Percentiles rank a stretch among this genome's conserved stretches.
phyloP scores from a whole-genome alignment of 257 asterid genomes.

The Paulownia fortunei region DNA sequence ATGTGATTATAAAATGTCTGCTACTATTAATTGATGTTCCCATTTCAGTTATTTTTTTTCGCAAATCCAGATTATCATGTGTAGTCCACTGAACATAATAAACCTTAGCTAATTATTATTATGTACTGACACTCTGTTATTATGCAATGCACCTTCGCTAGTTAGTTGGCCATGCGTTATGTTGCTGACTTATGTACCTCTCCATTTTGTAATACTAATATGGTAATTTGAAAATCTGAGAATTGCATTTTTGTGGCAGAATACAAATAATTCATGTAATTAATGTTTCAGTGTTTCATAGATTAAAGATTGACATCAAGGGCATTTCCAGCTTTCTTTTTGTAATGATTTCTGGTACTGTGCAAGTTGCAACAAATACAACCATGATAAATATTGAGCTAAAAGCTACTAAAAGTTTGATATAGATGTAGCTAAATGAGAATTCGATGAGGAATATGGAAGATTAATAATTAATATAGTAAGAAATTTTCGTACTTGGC shows the following conservation, averaged over 20 bases:
- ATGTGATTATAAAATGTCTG: background rate
- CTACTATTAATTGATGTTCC: no score
- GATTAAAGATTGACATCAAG: conserved; percentile 11
- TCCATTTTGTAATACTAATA: background rate
- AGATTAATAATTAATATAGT: background rate
- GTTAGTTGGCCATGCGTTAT: background rate
- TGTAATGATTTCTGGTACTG: conserved; percentile 11
- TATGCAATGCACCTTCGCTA: background rate
- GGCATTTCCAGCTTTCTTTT: conserved; percentile 11
- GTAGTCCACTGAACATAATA: no score
- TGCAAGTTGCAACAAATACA: conserved; percentile 11
- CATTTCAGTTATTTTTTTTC: no score
- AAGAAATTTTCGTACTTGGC: background rate
- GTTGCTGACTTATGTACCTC: background rate
- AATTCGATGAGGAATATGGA: background rate
- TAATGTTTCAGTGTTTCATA: background rate
- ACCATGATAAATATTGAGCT: background rate
- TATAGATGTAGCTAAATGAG: background rate
- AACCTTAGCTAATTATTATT: no score
- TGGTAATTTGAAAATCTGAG: background rate
- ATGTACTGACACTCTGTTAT: background rate
- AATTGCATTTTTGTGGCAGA: background rate
- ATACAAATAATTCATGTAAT: conserved; percentile 17
- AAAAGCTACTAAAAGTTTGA: background rate
- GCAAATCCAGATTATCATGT: no score